Evolutionary conservation across 2,329 filamentous ascomycete species (phyloP).

Genomic region (Elsinoe australis): DNA sequence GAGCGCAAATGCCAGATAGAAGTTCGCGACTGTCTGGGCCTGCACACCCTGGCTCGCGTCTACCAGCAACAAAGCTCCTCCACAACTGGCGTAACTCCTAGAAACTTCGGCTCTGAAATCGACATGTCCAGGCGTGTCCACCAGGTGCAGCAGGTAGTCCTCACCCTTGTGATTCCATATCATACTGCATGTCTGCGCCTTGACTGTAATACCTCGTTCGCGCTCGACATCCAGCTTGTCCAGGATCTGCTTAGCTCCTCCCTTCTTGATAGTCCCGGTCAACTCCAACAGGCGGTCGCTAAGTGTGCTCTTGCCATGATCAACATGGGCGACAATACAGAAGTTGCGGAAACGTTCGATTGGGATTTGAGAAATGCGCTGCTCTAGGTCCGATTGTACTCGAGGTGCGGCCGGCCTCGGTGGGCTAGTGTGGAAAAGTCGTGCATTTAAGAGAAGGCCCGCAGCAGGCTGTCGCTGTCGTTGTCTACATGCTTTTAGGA

Average conservation of each 20-base stretch:
- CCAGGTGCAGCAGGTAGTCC: constrained; percentile 89
- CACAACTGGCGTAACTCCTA: constrained; percentile 90
- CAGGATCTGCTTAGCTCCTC: constrained; percentile 86
- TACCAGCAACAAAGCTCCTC: constrained; percentile 82
- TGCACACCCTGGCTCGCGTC: constrained; percentile 96
- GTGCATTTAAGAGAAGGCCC: constrained; percentile 13
- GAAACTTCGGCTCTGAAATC: constrained; percentile 97
- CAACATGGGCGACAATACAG: constrained; percentile 97
- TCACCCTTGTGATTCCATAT: constrained; percentile 77
- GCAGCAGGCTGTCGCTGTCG: not conserved
- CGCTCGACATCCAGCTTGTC: constrained; percentile 96
- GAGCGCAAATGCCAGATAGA: constrained; percentile 93
- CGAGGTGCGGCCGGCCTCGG: constrained; percentile 33
- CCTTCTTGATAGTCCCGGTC: constrained; percentile 83
- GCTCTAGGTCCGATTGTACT: constrained; percentile 48
- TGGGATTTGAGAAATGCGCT: constrained; percentile 64
- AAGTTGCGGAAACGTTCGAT: constrained; percentile 84
- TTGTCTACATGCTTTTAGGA: not conserved
- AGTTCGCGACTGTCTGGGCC: constrained; percentile 96
- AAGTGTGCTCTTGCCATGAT: constrained; percentile 96
- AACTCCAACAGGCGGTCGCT: constrained; percentile 87
- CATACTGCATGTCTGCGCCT: constrained; percentile 98
- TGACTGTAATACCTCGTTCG: constrained; percentile 94
- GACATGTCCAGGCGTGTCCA: constrained; percentile 95
- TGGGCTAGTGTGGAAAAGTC: constrained; percentile 27